These are phyloP conservation scores for Chrysochromulina parva DNA, from an alignment of 78 protist species.

Conservation along the genomic window DNA sequence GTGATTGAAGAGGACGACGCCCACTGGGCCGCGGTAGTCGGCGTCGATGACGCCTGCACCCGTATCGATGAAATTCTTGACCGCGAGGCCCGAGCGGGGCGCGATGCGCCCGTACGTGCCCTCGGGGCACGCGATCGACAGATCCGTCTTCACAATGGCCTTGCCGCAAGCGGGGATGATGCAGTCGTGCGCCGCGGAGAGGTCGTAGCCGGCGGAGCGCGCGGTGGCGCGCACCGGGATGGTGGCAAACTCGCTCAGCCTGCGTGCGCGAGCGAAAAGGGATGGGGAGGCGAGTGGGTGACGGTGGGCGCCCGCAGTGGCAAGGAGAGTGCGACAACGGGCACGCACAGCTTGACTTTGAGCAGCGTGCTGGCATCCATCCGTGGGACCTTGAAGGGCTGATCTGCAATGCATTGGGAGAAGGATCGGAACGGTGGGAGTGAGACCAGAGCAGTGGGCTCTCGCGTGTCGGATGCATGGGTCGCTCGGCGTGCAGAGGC, in stretches of 20 bases:
- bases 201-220: conserved; percentile 82
- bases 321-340: no score
- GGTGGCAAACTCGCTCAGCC: conserved; percentile 53
- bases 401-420: no score
- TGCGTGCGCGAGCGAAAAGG: background rate
- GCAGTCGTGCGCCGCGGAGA: conserved; percentile 61
- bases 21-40: conserved; percentile 83
- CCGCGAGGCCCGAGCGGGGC: conserved; percentile 80
- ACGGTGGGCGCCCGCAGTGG: no score
- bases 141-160: conserved; percentile 74
- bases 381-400: no score
- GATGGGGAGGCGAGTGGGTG: no score
- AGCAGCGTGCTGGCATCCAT: no score
- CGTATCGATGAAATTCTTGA: conserved; percentile 75
- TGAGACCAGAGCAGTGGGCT: no score
- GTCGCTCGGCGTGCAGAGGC: no score
- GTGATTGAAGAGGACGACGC: conserved; percentile 83
- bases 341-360: no score
- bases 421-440: no score
- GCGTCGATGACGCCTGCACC: conserved; percentile 68
- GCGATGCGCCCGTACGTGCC: conserved; percentile 81
- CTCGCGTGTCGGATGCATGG: no score
- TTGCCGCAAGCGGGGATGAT: conserved; percentile 73
- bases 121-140: conserved; percentile 68
- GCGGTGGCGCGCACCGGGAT: conserved; percentile 65